Evolutionary conservation across 2,329 filamentous ascomycete species (phyloP), one percentile per base, ranked within the genome.

Genomic region (Cryoendolithus antarcticus): DNA sequence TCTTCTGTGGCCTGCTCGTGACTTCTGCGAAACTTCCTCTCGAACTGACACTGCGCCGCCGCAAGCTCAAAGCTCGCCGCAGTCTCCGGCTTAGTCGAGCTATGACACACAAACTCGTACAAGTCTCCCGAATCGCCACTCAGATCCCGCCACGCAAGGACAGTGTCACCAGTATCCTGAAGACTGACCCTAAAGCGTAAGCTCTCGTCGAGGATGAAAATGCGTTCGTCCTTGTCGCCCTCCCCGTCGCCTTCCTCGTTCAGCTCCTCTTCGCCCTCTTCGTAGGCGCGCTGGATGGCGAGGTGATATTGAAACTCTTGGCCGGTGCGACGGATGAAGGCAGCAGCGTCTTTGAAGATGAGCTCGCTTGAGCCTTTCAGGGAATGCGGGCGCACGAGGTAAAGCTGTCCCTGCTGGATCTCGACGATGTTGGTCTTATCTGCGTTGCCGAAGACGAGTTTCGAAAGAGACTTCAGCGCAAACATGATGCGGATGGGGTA

Each of bases 311-410:
- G 88, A 56, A 84, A 95, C 39, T 96, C 86, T 60, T 94, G 88
- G 12, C 84, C 88, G 10, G 91, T 96, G 47, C 85, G 79, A 48
- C 93, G 82, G 56, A 98, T 93, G 47, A 82, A 86, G 39, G 89
- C 86, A 34, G 86, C 83, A 30, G 86, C 82, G 77, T 98, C 91
- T 63, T 91, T 94, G 72, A 95, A 98, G 63, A 98, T 56, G 58
- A 96, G 86, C 63, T 98, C 91, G 1, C 89, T 95, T 61, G 95
- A 96, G 49, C 91, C 91, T 62, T 98, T 98, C 41, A 89, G 86
- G 6, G 89, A 96, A 36, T 86, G 75, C 8, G 91, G 91, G 53
- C 91, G 84, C 53, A 98, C 91, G 50, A 98, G 81, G 63, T 95
- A 98, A 33, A 98, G 84, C 63, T 96, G 88, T 57, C 91, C 91